Base-by-base conservation (phyloP, 106 monocot species). In the Dendrobium nobile region DNA sequence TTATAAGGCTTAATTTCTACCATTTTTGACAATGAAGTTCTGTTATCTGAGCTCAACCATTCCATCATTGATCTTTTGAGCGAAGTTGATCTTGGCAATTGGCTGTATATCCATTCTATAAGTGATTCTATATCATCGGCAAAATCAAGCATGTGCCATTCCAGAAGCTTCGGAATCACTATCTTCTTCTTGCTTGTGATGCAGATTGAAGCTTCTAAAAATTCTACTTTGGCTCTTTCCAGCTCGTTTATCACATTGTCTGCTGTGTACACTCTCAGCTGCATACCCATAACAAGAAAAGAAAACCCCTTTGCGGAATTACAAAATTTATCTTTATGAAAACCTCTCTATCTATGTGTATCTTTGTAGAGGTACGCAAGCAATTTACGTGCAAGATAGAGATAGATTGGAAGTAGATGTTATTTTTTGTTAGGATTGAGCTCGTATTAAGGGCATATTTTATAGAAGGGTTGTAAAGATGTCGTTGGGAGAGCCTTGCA, bases 61-160 rank as follows among this genome's bases (percentile, higher is more conserved):
- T 96, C 90, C 89, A 89, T 92, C 27, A 96, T 88, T 17, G 65
- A 73, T 56, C 77, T 82, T 80, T 96, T 96, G 7, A 92, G 81
- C 15, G 79, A 68, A 78, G 82, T 85, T 15, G 83, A 58, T 79
- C 82, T 87, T 22, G 87, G 96, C n/a, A 96, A 80, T 79, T 96
- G 91, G 79, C 93, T 96, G 84, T 96, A 90, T 18, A 92, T 88
- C 96, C 93, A 96, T 76, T 93, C 96, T 27, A 96, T 40, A 33
- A 96, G 85, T 16, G 91, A 96, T 16, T 87, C 96, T 11, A 84
- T 80, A 42, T 88, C 91, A 79, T 93, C 96, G 3, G 96, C 93
- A 79, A 96, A 93, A 78, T 96, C 96, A 40, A 47, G 85, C 96
- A 93, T 96, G 77, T 96, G 91, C 88, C 96, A 96, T 54, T 89